These are phyloP conservation scores for Hymenoscyphus scutula DNA, from an alignment of 2,329 filamentous ascomycete genomes.

Conservation along the genomic window DNA sequence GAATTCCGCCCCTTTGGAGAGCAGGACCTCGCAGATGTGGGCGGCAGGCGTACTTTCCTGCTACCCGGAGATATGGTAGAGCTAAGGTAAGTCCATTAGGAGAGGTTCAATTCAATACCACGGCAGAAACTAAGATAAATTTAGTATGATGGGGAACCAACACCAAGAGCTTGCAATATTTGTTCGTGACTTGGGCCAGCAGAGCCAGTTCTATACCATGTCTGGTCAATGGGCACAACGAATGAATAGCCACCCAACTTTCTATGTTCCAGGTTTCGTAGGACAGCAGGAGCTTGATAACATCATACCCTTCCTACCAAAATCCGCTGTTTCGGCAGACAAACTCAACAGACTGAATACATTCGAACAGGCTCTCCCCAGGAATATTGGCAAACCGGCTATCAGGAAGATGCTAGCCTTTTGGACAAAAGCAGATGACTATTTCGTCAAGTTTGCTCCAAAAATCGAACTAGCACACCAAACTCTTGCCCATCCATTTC, in stretches of 20 bases:
- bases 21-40: slow-evolving; percentile 49
- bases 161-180: slow-evolving; percentile 46
- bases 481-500: slow-evolving; percentile 43
- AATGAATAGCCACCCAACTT: slow-evolving; percentile 37
- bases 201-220: slow-evolving; percentile 49
- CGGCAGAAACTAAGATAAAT: background rate
- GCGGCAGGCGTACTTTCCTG: slow-evolving; percentile 32
- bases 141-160: slow-evolving; percentile 16
- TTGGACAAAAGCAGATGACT: slow-evolving; percentile 42
- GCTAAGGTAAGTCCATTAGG: slow-evolving; percentile 25
- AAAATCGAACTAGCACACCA: slow-evolving; percentile 49
- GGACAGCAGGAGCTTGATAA: slow-evolving; percentile 41
- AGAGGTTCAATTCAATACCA: background rate
- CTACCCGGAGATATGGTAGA: slow-evolving; percentile 38
- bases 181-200: slow-evolving; percentile 41
- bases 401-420: slow-evolving; percentile 44
- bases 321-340: slow-evolving; percentile 36
- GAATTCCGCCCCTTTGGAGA: slow-evolving; percentile 39
- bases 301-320: slow-evolving; percentile 46
- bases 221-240: slow-evolving; percentile 48
- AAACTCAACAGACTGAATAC: slow-evolving; percentile 38
- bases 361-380: slow-evolving; percentile 43
- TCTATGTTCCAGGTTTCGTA: slow-evolving; percentile 46
- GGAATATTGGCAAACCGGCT: slow-evolving; percentile 44
- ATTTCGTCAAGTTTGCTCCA: slow-evolving; percentile 46